phyloP scores from a whole-genome alignment of 2,329 filamentous ascomycete species.

The Fulvia fulva region DNA sequence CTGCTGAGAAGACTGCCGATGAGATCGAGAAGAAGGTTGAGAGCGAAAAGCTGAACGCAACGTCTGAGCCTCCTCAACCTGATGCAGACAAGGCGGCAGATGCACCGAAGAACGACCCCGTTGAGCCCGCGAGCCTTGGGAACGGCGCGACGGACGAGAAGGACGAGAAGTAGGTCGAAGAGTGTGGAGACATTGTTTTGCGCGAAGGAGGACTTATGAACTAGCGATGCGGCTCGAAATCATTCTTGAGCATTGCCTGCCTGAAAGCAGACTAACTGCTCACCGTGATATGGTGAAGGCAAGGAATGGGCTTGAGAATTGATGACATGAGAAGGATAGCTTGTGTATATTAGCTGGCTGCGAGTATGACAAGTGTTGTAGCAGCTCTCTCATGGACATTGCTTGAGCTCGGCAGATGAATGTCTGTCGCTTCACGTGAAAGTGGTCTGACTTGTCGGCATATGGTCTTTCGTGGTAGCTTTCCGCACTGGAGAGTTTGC shows the following conservation, averaged over 20 bases:
- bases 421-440: background rate
- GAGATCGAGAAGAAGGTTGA: constrained; percentile 21
- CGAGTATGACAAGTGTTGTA: background rate
- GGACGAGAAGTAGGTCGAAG: background rate
- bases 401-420: background rate
- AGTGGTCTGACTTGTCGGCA: background rate
- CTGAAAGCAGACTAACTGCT: too few relatives aligned
- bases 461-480: too few relatives aligned
- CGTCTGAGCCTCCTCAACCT: background rate
- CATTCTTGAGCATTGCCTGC: background rate
- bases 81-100: background rate
- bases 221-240: background rate
- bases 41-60: constrained; percentile 6
- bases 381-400: background rate
- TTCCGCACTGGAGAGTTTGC: too few relatives aligned
- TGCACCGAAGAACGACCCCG: background rate
- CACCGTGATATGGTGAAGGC: background rate
- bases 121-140: background rate
- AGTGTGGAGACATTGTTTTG: background rate
- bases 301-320: background rate
- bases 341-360: background rate
- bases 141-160: background rate
- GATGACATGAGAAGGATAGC: background rate
- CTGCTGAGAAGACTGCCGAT: constrained; percentile 19
- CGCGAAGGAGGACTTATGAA: background rate